Conservation (phyloP, 2,329 filamentous ascomycete genomes). For the Verticillium zaregamsianum region DNA sequence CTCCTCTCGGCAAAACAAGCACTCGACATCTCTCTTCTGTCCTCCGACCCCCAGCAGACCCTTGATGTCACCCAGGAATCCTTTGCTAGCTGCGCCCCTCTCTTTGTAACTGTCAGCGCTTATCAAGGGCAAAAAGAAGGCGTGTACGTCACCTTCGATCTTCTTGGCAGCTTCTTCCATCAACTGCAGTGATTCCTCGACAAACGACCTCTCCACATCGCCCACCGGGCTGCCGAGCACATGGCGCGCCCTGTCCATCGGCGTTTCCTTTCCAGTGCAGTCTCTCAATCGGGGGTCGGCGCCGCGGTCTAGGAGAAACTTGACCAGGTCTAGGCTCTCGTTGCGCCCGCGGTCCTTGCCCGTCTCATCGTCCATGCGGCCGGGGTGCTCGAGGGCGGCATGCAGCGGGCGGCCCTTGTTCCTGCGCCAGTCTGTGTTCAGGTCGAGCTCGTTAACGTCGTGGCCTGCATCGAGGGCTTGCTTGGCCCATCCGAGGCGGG, state of each 20-base stretch:
- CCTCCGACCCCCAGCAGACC: not conserved
- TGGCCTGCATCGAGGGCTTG: not conserved
- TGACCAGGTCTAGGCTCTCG: not conserved
- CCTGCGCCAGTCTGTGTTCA: not conserved
- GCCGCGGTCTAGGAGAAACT: not conserved
- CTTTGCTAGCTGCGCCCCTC: not conserved
- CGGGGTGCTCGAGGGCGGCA: not conserved
- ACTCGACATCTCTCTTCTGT: not conserved
- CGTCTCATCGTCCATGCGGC: not conserved
- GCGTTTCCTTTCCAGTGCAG: not conserved
- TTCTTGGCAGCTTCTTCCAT: not conserved
- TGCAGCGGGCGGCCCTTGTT: not conserved
- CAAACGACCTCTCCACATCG: not conserved
- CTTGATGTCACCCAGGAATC: not conserved
- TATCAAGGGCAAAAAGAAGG: not conserved
- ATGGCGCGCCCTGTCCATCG: not conserved
- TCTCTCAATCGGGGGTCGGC: not conserved
- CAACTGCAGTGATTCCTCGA: not conserved
- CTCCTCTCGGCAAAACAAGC: not conserved
- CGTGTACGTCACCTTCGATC: not conserved
- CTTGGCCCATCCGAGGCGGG: not conserved
- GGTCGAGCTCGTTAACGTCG: not conserved
- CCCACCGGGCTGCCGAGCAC: not conserved
- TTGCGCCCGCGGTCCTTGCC: not conserved
- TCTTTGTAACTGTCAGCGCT: not conserved